phyloP scores from a whole-genome alignment of 177 flowering plant species.

The Vitis hybrid region DNA sequence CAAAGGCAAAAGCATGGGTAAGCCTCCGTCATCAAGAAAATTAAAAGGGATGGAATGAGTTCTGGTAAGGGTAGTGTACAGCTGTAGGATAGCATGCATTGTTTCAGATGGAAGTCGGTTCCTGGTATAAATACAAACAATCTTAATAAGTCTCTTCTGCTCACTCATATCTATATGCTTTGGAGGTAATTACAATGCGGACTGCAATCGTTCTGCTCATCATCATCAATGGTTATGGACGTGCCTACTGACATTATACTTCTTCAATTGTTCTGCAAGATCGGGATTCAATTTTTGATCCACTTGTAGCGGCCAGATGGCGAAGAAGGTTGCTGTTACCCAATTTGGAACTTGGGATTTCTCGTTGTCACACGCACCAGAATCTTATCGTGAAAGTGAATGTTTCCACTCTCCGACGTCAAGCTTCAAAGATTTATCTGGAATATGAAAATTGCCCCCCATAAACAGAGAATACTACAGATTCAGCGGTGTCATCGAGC shows the following conservation, averaged over 20 bases:
- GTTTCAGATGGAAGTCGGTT: constrained; percentile 84
- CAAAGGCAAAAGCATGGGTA: constrained; percentile 70
- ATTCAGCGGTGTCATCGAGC: no score
- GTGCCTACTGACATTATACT: constrained; percentile 33
- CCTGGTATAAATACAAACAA: constrained; percentile 72
- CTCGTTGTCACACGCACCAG: constrained; percentile 31
- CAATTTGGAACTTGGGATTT: constrained; percentile 72
- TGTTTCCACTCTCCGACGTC: constrained; percentile 42
- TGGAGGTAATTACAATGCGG: constrained; percentile 33
- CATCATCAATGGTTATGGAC: constrained; percentile 3
- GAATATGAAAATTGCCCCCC: constrained; percentile 39
- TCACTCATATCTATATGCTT: constrained; percentile 43
- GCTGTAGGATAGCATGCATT: constrained; percentile 84
- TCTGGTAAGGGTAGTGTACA: constrained; percentile 81
- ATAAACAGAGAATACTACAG: no score
- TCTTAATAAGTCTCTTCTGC: constrained; percentile 80
- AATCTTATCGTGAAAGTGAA: constrained; percentile 73
- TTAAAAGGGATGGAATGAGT: constrained; percentile 69
- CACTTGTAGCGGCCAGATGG: constrained; percentile 71
- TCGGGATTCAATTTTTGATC: constrained; percentile 66
- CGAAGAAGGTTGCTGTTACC: constrained; percentile 93
- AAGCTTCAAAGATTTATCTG: constrained; percentile 58
- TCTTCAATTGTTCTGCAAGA: constrained; percentile 59
- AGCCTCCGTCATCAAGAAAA: constrained; percentile 82
- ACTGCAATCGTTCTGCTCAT: constrained; percentile 42